Evolutionary conservation across 78 protist genomes (phyloP).

Genomic region (Capsaspora owczarzaki): DNA sequence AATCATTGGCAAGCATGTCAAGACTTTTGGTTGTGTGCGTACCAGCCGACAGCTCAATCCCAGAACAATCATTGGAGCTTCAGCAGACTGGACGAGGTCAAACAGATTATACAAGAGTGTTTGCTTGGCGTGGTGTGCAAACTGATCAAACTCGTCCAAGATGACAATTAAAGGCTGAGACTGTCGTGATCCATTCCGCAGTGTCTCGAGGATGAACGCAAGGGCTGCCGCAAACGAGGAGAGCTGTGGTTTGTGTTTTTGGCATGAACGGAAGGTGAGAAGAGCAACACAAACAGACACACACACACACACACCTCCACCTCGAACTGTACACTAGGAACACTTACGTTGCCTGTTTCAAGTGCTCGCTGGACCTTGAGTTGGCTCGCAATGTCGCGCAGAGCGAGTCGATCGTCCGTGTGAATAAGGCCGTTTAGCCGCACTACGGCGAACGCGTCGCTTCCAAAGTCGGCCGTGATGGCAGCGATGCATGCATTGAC

Average conservation of each 20-base stretch:
- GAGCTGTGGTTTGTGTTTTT: background rate
- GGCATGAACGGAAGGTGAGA: background rate
- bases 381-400: background rate
- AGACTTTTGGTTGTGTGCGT: no score
- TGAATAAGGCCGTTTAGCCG: background rate
- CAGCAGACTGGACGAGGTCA: background rate
- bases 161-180: background rate
- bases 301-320: background rate
- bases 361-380: background rate
- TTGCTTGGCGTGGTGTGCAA: background rate
- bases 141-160: slow-evolving; percentile 10
- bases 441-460: no score
- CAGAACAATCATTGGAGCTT: background rate
- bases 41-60: slow-evolving; percentile 6
- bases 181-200: background rate
- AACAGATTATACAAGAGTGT: background rate
- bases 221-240: slow-evolving; percentile 12
- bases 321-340: background rate
- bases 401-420: background rate
- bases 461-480: background rate
- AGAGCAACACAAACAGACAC: background rate
- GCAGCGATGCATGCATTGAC: background rate
- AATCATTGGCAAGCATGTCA: no score
- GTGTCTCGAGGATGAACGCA: background rate
- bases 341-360: background rate